Base-by-base conservation (phyloP, 176 grass and related monocot species). In the Zizania latifolia region DNA sequence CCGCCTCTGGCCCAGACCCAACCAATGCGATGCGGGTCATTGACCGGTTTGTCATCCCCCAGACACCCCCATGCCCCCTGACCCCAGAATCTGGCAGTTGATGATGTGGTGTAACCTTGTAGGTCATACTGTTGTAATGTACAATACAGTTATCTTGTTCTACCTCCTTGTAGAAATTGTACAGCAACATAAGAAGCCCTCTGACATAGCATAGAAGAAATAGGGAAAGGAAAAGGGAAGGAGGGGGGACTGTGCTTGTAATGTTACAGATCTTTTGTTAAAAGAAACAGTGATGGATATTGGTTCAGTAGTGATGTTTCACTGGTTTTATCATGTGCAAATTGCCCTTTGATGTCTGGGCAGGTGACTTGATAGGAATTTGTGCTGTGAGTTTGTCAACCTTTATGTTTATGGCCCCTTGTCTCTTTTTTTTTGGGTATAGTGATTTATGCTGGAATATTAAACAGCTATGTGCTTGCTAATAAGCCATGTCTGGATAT, bases 41-140 rank as follows among this genome's bases (percentile, higher is more conserved):
- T 0, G 95, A 99, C 34, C 81, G 74, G 46, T 99, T 99, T 68
- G 84, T 99, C 60, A 88, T 99, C 72, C 65, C 86, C 64, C 76
- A 81, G 72, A 81, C 86, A 21, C 68, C 51, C 2, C 7, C 69
- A 31, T 76, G 70, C 14, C 68, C 69, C 31, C 55, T 17, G 21
- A 36, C 2, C 5, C 32, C 80, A 22, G 69, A 15, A 13, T 9
- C n/a, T 11, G 23, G 37, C 58, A 50, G 16, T 23, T 78, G 75
- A 78, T 39, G 14, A 10, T 32, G 0, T 53, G 48, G 0, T 53
- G 48, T 53, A 53, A 8, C 48, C 41, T 33, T 60, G n/a, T 23
- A 76, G 51, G 16, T 4, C 21, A 12, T 15, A 4, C 22, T 37
- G 23, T 62, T 62, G 36, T 73, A 3, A 53, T 61, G 51, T 83